phyloP scores from a whole-genome alignment of 2,329 filamentous ascomycete genomes.

The Aspergillus felis region DNA sequence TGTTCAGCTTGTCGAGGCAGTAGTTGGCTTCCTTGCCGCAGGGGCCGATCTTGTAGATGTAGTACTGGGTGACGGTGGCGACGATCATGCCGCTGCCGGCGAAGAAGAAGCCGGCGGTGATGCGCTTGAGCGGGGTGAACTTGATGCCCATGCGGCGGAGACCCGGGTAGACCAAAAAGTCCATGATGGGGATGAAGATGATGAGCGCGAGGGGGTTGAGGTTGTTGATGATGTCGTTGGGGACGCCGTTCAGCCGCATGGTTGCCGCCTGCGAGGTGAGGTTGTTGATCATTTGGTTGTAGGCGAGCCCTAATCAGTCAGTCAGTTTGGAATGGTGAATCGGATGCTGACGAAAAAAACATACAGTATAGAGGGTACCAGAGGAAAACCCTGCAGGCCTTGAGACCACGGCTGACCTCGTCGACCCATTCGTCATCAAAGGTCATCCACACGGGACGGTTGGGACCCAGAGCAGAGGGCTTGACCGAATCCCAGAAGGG shows the following conservation, averaged over 20 bases:
- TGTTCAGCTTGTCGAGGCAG: constrained; percentile 43
- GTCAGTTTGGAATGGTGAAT: not conserved
- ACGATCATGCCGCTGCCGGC: constrained; percentile 48
- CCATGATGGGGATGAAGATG: constrained; percentile 53
- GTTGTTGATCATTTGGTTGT: constrained; percentile 55
- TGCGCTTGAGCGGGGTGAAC: constrained; percentile 54
- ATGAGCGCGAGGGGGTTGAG: constrained; percentile 52
- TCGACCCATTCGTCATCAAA: constrained; percentile 83
- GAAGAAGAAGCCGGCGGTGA: constrained; percentile 49
- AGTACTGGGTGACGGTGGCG: constrained; percentile 48
- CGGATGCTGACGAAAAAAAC: too few species aligned
- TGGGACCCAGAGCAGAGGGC: constrained; percentile 20
- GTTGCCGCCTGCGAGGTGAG: constrained; percentile 54
- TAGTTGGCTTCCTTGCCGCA: constrained; percentile 55
- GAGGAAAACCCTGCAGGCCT: constrained; percentile 66
- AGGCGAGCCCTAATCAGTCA: constrained; percentile 33
- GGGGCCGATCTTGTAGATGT: constrained; percentile 57
- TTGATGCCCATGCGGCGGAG: constrained; percentile 46
- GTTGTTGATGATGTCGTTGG: constrained; percentile 55
- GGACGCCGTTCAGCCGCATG: constrained; percentile 50
- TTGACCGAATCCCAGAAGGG: constrained; percentile 32
- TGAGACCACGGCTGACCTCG: constrained; percentile 66
- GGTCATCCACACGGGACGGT: constrained; percentile 55
- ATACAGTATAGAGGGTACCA: constrained; percentile 50
- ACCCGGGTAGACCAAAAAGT: constrained; percentile 50